Percentiles rank a stretch among this genome's conserved stretches.
phyloP scores from a whole-genome alignment of 345 rosid genomes.

The Pugionium dolabratum region DNA sequence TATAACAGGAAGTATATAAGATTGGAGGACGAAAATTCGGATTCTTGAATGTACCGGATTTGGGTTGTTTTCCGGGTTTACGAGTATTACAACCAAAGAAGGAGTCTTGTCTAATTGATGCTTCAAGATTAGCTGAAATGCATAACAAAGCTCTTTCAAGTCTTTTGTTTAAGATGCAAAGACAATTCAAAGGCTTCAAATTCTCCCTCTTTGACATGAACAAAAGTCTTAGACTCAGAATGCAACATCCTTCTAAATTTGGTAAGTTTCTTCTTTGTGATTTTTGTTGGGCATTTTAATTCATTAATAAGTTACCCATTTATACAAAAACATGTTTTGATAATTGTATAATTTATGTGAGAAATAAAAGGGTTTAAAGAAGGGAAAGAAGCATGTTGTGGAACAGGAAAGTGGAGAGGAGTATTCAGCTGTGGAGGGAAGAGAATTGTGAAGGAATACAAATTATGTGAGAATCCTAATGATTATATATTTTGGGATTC shows the following conservation, averaged over 20 bases:
- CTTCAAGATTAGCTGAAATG: constrained; percentile 48
- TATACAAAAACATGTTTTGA: not conserved
- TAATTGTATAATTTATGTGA: not conserved
- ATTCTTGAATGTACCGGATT: constrained; percentile 55
- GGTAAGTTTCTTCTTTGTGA: constrained; percentile 44
- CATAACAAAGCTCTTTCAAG: constrained; percentile 62
- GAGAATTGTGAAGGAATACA: constrained; percentile 55
- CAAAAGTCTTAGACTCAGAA: constrained; percentile 48
- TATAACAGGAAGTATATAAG: constrained; percentile 56
- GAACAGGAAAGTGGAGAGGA: constrained; percentile 66
- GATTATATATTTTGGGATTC: constrained; percentile 72
- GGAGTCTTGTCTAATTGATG: constrained; percentile 53
- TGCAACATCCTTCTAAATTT: constrained; percentile 59
- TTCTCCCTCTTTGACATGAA: constrained; percentile 65
- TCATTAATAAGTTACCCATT: too few relatives aligned
- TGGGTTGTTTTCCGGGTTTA: constrained; percentile 72
- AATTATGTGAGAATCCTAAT: constrained; percentile 61
- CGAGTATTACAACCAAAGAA: constrained; percentile 42
- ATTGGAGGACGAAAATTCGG: constrained; percentile 77
- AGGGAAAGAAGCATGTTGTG: constrained; percentile 75
- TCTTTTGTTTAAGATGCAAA: constrained; percentile 44
- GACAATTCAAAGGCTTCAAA: constrained; percentile 58
- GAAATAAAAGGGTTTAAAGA: constrained; percentile 54
- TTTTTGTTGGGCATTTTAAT: not conserved
- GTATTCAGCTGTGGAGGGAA: constrained; percentile 80